phyloP scores from a whole-genome alignment of 1,284 basidiomycete genomes.

The Puccinia hordei region DNA sequence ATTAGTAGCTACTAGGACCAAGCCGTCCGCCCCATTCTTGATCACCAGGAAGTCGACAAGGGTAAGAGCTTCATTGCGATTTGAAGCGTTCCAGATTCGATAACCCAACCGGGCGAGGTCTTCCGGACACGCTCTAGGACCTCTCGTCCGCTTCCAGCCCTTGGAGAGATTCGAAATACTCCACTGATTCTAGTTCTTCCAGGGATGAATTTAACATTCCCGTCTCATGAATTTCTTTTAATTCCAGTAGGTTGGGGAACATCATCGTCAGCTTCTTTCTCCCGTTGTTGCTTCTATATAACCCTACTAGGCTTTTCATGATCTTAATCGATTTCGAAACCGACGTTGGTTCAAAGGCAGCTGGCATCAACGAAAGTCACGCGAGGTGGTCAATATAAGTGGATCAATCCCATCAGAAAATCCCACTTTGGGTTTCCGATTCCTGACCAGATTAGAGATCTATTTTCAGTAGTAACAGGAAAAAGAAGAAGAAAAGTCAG shows the following conservation, averaged over 20 bases:
- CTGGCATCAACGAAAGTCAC: conserved; percentile 53
- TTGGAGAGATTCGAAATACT: conserved; percentile 1
- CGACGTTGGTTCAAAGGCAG: conserved; percentile 76
- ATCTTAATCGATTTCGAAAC: conserved; percentile 74
- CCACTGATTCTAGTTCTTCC: conserved; percentile 9
- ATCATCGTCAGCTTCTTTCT: conserved; percentile 23
- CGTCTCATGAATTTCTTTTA: conserved; percentile 14
- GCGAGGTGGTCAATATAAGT: neutral
- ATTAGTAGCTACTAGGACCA: conserved; percentile 14
- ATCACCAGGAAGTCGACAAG: conserved; percentile 12
- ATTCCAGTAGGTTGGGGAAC: conserved; percentile 31
- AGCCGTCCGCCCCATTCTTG: conserved; percentile 24
- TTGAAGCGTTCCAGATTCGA: conserved; percentile 20
- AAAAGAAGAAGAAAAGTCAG: conserved; percentile 26
- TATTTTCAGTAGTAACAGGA: conserved; percentile 9
- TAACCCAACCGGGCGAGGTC: conserved; percentile 25
- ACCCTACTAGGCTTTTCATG: conserved; percentile 65
- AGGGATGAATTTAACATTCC: neutral
- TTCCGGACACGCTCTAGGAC: conserved; percentile 8
- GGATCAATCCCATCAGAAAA: neutral
- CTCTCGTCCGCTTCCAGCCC: neutral
- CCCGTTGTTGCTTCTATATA: neutral
- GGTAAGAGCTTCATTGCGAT: conserved; percentile 27
- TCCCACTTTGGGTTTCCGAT: neutral
- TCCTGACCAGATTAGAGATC: neutral